phyloP scores from a whole-genome alignment of 2,329 filamentous ascomycete species.

The Aspergillus phoenicis region DNA sequence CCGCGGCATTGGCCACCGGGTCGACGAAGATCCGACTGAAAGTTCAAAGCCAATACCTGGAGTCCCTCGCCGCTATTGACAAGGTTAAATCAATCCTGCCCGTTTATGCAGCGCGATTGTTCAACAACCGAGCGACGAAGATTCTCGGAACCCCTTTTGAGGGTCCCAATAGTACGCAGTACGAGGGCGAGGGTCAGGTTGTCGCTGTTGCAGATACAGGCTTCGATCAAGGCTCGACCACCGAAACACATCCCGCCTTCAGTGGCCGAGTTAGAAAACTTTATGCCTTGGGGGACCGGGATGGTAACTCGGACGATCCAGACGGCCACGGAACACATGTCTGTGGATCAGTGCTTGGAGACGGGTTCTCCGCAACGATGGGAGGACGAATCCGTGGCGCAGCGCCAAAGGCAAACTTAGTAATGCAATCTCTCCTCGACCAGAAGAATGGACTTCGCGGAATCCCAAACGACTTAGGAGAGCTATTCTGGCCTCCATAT shows the following conservation, averaged over 20 bases:
- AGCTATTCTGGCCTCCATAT: background rate
- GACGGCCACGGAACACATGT: conserved; percentile 9
- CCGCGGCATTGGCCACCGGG: too few species aligned
- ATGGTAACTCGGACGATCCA: background rate
- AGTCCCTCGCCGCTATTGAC: too few species aligned
- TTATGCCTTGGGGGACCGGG: conserved; percentile 2
- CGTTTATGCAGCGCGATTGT: too few species aligned
- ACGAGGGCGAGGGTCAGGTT: conserved; percentile 5
- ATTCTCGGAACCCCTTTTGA: too few species aligned
- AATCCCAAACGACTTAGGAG: background rate
- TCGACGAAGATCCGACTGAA: too few species aligned
- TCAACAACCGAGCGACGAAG: too few species aligned
- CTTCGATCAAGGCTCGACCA: background rate
- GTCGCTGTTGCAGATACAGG: conserved; percentile 8
- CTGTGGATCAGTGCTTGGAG: conserved; percentile 7
- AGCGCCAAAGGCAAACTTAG: background rate
- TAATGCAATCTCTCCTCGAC: conserved; percentile 3
- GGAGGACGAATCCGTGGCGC: background rate
- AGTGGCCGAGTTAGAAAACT: conserved; percentile 1
- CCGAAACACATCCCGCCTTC: background rate
- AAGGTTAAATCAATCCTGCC: too few species aligned
- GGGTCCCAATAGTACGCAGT: too few species aligned
- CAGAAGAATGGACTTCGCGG: background rate
- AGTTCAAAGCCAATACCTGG: too few species aligned
- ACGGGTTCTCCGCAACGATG: background rate